Base-by-base conservation (phyloP, 192 early-diverging fungal species). In the Umbelopsis sp. region DNA sequence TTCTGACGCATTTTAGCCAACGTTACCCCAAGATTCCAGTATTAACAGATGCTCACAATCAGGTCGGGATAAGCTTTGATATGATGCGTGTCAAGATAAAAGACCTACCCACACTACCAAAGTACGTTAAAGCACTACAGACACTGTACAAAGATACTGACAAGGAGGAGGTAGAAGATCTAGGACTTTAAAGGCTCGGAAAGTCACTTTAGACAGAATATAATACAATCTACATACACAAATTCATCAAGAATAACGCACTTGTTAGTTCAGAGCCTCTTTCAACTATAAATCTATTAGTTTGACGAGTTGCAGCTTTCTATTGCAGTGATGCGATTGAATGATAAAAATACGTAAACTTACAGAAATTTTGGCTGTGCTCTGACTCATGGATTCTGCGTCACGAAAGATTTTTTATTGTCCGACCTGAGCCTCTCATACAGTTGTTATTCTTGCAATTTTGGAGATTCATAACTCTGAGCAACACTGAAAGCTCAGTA, bases 1-100 rank as follows among this genome's bases (percentile, higher is more conserved):
- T 99, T 34, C 80, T 99, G 45, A 99, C 95, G 34, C 97, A 99
- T 72, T 99, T 99, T 78, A 96, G 94, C 73, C 96, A 97, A 79
- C 87, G 97, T 16, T 99, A 97, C 77, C 91, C 94, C 3, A 95
- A 93, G 77, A 81, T 94, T n/a, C 94, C 92, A 0, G 53, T 72
- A 26, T 85, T 91, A 14, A 59, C 71, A n/a, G 70, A 83, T 52
- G 77, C 77, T 31, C 79, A 82, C 21, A 75, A 71, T 22, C 66
- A 73, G 12, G 80, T 92, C 34, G 91, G 88, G 20, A 84, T 93
- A 32, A 90, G 91, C 41, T 93, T 95, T 82, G 93, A 95, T 77
- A 76, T 92, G 78, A 93, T 95, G 92, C 65, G 78, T 45, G 81
- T 92, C 4, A 72, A 65, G 14, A 74, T 91, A 34, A 75, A 77